Base-by-base conservation (phyloP, 1,284 basidiomycete genomes). In the Pseudozyma pruni region DNA sequence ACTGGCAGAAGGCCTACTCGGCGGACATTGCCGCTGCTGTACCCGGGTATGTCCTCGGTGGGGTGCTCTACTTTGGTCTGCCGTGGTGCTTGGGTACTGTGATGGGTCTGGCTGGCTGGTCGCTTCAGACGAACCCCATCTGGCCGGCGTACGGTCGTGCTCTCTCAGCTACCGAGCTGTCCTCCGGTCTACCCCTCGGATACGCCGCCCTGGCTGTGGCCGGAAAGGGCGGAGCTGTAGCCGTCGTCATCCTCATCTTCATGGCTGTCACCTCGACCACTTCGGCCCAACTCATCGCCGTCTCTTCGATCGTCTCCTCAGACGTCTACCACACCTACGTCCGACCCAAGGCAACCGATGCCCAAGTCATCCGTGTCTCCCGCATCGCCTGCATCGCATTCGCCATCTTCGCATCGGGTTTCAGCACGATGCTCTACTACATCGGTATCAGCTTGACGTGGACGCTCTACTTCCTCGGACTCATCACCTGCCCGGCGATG, bases 1-100 rank as follows among this genome's bases (percentile, higher is more conserved):
- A 77, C 47, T 78, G 78, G 78, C 78, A 80, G 31, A 79, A 80
- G 44, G 76, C 68, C 2, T 80, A 78, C 50, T 62, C 58, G 2
- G 76, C 75, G 2, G 63, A 77, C 44, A 50, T 69, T 19, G 63
- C 74, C 0, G 76, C 75, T 6, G 78, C 76, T 3, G 72, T 75
- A 8, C 73, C 73, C 2, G 78, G 76, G 1, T 79, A 80, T 56
- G 55, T 79, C 19, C 51, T 78, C 9, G 78, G 76, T 14, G 75
- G 75, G 14, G 52, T 77, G n/a, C 61, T 78, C 17, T 80, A 80
- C 56, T 80, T 80, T 40, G 75, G 70, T n/a, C 68, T 78, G 6
- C 72, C 73, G n/a, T 78, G 72, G 72, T 68, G 71, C 37, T 46
- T 80, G 2, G 78, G 78, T 13, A 78, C 74, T 0, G 60, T 72